Conservation (phyloP, 2,329 filamentous ascomycete species). For the Ophiocordyceps camponoti-leonardi region DNA sequence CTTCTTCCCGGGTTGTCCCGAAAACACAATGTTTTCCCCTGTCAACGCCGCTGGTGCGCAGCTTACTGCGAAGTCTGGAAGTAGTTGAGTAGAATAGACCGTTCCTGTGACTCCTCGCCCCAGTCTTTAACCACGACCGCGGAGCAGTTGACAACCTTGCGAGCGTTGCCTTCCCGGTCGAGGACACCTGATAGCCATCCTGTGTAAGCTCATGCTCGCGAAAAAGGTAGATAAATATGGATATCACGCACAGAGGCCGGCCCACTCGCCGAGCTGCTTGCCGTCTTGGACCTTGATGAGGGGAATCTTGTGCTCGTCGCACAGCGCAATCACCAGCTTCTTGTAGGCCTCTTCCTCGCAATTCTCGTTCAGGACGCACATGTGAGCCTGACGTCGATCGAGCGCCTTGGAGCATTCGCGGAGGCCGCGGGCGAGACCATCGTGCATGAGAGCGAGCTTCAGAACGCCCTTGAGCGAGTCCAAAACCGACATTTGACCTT, state of each 20-base stretch:
- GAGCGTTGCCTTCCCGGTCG: conserved; percentile 97
- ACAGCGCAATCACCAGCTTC: conserved; percentile 98
- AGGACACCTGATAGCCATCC: conserved; percentile 57
- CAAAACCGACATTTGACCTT: conserved; percentile 93
- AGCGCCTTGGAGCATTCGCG: conserved; percentile 98
- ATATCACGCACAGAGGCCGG: conserved; percentile 82
- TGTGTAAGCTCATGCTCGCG: neutral
- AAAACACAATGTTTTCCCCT: conserved; percentile 15
- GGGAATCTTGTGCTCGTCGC: conserved; percentile 99
- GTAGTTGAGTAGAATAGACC: conserved; percentile 98
- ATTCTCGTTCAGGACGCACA: conserved; percentile 99
- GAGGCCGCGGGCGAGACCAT: conserved; percentile 94
- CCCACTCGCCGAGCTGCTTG: conserved; percentile 99
- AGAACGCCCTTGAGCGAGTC: conserved; percentile 98
- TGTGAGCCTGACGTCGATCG: conserved; percentile 96
- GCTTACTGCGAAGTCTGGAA: conserved; percentile 78
- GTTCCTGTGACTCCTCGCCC: conserved; percentile 99
- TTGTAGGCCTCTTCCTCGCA: conserved; percentile 99
- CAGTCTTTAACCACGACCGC: conserved; percentile 99
- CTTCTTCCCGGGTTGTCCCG: conserved; percentile 16
- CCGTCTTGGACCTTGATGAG: conserved; percentile 99
- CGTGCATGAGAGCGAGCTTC: conserved; percentile 98
- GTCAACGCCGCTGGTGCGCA: conserved; percentile 14
- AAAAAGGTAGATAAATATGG: neutral
- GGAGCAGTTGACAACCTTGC: conserved; percentile 99